Conservation (phyloP, 2,329 filamentous ascomycete genomes). For the Fusarium papillatum region DNA sequence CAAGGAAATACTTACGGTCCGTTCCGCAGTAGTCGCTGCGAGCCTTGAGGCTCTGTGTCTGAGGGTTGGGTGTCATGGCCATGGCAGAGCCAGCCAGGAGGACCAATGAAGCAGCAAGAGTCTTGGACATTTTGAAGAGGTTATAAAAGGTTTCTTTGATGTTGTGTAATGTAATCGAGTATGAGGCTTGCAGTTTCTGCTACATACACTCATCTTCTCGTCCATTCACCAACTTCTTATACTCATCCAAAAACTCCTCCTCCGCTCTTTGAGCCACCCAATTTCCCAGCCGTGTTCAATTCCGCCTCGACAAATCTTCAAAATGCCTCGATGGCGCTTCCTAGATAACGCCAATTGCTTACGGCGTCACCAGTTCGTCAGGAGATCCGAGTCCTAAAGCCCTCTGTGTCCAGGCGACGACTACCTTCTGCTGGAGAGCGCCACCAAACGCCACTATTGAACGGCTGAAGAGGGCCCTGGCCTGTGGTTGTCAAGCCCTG, state of each 20-base stretch:
- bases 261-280: background rate
- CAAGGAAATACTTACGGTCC: conserved; percentile 9
- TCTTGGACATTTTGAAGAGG: conserved; percentile 5
- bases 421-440: background rate
- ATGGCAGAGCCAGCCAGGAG: conserved; percentile 9
- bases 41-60: background rate
- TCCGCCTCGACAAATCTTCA: background rate
- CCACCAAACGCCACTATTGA: conserved; percentile 7
- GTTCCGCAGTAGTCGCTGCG: conserved; percentile 23
- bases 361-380: background rate
- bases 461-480: background rate
- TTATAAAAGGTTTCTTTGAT: background rate
- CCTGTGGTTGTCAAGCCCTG: background rate
- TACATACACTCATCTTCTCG: background rate
- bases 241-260: background rate
- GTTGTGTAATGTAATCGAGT: background rate
- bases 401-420: background rate
- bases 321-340: background rate
- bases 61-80: conserved; percentile 11
- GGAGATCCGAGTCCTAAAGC: background rate
- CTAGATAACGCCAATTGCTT: background rate
- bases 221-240: conserved; percentile 5
- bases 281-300: background rate
- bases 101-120: conserved; percentile 4
- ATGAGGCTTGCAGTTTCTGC: background rate